These are phyloP conservation scores for Ophiostoma tasmaniense DNA, from an alignment of 2,329 filamentous ascomycete genomes.

Conservation along the genomic window DNA sequence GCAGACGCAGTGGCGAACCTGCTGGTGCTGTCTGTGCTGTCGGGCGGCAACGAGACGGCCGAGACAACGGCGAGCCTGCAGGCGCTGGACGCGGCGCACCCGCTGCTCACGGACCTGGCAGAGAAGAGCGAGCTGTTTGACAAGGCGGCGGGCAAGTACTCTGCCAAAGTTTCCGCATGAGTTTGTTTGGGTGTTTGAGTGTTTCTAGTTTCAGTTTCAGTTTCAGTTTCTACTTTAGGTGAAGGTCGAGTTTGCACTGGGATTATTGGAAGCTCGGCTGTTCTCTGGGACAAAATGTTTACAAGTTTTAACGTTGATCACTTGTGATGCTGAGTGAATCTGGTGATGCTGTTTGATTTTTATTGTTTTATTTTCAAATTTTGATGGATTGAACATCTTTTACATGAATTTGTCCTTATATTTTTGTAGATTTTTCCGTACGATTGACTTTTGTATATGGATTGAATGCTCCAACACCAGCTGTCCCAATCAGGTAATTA, in stretches of 20 bases:
- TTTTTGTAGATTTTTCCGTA: no score
- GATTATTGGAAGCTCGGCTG: not conserved
- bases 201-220: not conserved
- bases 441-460: no score
- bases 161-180: constrained; percentile 58
- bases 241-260: not conserved
- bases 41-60: constrained; percentile 56
- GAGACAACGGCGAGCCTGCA: constrained; percentile 49
- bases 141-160: constrained; percentile 77
- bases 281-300: not conserved
- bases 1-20: constrained; percentile 73
- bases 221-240: not conserved
- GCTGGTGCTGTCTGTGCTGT: constrained; percentile 68
- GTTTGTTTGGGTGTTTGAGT: not conserved
- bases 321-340: not conserved
- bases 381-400: no score
- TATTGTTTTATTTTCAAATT: not conserved
- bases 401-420: no score
- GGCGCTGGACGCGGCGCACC: constrained; percentile 56
- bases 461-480: no score
- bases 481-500: no score
- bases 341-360: not conserved
- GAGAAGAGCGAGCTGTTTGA: constrained; percentile 88
- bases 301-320: not conserved
- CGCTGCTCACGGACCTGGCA: constrained; percentile 62